Percentiles rank a stretch among this genome's conserved stretches.
These are phyloP conservation scores for Berkeleyomyces basicola DNA, from an alignment of 2,329 filamentous ascomycete genomes.

Conservation along the genomic window DNA sequence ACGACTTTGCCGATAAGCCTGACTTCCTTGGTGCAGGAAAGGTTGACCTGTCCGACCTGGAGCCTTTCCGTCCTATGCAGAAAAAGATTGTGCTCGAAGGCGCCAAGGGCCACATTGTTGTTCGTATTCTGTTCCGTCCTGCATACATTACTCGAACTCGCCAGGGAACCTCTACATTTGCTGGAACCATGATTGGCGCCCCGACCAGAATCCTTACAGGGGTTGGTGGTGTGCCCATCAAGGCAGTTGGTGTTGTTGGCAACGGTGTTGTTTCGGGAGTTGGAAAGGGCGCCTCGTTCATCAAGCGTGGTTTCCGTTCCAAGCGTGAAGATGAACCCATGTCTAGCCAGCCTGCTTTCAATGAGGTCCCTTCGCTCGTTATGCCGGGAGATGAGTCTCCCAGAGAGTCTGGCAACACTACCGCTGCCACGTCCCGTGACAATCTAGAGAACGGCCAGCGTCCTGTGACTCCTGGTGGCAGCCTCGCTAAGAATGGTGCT, in stretches of 20 bases:
- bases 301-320: conserved; percentile 67
- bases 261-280: conserved; percentile 42
- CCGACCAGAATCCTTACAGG: conserved; percentile 77
- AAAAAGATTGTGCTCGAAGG: conserved; percentile 63
- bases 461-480: conserved; percentile 10
- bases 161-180: conserved; percentile 85
- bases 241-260: conserved; percentile 58
- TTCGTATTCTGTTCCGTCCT: conserved; percentile 83
- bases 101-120: conserved; percentile 66
- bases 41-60: conserved; percentile 63
- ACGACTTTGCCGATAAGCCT: conserved; percentile 90
- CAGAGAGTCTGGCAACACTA: conserved; percentile 14
- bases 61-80: conserved; percentile 72
- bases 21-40: conserved; percentile 67
- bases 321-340: conserved; percentile 43
- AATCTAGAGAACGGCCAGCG: conserved; percentile 15
- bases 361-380: conserved; percentile 26
- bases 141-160: conserved; percentile 75
- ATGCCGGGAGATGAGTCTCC: conserved; percentile 13
- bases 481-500: conserved; percentile 19
- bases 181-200: conserved; percentile 66
- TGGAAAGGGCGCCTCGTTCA: conserved; percentile 76
- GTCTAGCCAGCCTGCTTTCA: conserved; percentile 27
- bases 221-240: conserved; percentile 77
- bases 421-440: conserved; percentile 20